Conservation (phyloP, 2,329 filamentous ascomycete genomes). For the Alternaria arborescens region DNA sequence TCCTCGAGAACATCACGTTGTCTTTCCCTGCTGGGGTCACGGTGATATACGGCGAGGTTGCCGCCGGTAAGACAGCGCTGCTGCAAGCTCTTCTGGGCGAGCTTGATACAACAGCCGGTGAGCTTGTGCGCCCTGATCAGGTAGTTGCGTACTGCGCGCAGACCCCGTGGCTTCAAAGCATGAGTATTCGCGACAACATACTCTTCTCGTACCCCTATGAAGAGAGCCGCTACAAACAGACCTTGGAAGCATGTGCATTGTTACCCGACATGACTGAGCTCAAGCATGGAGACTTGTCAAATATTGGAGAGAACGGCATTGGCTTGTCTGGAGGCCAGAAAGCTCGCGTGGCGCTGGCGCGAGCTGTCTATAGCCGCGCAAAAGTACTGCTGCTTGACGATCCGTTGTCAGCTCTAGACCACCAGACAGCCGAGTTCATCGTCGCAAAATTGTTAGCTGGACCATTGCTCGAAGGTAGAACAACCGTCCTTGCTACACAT, state of each 20-base stretch:
- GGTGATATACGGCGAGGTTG: slow-evolving; percentile 70
- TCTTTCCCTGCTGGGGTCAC: slow-evolving; percentile 66
- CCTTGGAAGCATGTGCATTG: slow-evolving; percentile 71
- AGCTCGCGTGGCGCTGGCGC: slow-evolving; percentile 67
- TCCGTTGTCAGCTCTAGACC: slow-evolving; percentile 67
- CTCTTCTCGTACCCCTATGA: slow-evolving; percentile 73
- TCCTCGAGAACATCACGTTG: slow-evolving; percentile 64
- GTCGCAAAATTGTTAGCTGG: slow-evolving; percentile 66
- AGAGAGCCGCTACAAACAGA: slow-evolving; percentile 71
- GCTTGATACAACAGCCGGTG: slow-evolving; percentile 62
- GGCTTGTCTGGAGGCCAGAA: slow-evolving; percentile 69
- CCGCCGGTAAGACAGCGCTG: slow-evolving; percentile 69
- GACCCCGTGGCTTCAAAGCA: slow-evolving; percentile 73
- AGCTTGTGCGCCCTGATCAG: slow-evolving; percentile 62
- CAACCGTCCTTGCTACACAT: slow-evolving; percentile 69
- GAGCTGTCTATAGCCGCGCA: slow-evolving; percentile 66
- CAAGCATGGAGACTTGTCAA: slow-evolving; percentile 69
- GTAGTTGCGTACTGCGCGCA: slow-evolving; percentile 71
- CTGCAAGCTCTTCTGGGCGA: slow-evolving; percentile 68
- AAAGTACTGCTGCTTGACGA: slow-evolving; percentile 66
- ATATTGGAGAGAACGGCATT: slow-evolving; percentile 69
- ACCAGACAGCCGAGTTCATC: slow-evolving; percentile 70
- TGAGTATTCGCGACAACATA: slow-evolving; percentile 75
- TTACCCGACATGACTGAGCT: slow-evolving; percentile 69
- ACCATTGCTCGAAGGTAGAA: slow-evolving; percentile 62